A percentile compares a stretch with the other conserved stretches of the same genome.
Conservation (phyloP, 129 eudicot species). For the Artemisia tridentata region DNA sequence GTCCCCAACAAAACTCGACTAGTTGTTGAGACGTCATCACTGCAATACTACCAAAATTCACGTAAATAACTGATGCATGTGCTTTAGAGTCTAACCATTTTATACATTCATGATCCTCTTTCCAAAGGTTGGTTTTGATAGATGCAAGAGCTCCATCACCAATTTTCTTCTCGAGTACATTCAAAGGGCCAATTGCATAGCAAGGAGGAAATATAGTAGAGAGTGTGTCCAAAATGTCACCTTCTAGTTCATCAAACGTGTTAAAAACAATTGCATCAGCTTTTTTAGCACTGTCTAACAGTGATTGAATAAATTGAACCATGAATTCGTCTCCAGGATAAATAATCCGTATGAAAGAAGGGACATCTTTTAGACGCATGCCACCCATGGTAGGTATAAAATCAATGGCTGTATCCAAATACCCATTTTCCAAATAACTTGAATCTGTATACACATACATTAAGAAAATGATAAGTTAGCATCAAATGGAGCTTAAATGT, state of each 20-base stretch:
- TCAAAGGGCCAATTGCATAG: slow-evolving; percentile 31
- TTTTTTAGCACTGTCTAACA: slow-evolving; percentile 16
- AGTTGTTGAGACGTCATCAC: slow-evolving; percentile 36
- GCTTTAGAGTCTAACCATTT: slow-evolving; percentile 30
- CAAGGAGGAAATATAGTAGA: slow-evolving; percentile 20
- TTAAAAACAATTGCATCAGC: slow-evolving; percentile 24
- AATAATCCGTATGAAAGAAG: slow-evolving; percentile 27
- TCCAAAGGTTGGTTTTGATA: slow-evolving; percentile 30
- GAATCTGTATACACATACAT: slow-evolving; percentile 47
- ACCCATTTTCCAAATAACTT: slow-evolving; percentile 32
- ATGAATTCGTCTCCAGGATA: slow-evolving; percentile 32
- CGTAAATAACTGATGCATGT: slow-evolving; percentile 29
- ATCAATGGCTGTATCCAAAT: slow-evolving; percentile 28
- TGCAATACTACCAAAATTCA: slow-evolving; percentile 37
- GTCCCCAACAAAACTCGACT: slow-evolving; percentile 38
- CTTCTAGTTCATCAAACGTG: slow-evolving; percentile 31
- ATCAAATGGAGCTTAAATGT: not conserved
- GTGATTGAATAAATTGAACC: slow-evolving; percentile 16
- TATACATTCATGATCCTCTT: slow-evolving; percentile 26
- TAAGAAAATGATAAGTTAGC: slow-evolving; percentile 10
- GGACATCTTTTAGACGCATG: slow-evolving; percentile 35
- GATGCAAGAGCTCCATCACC: slow-evolving; percentile 8
- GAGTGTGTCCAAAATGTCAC: slow-evolving; percentile 20
- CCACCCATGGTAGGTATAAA: slow-evolving; percentile 32
- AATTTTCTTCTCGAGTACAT: slow-evolving; percentile 7